A percentile compares a stretch with the other conserved stretches of the same genome.
Evolutionary conservation across 2,329 filamentous ascomycete genomes (phyloP).

Genomic region (Cladosporium sp.): DNA sequence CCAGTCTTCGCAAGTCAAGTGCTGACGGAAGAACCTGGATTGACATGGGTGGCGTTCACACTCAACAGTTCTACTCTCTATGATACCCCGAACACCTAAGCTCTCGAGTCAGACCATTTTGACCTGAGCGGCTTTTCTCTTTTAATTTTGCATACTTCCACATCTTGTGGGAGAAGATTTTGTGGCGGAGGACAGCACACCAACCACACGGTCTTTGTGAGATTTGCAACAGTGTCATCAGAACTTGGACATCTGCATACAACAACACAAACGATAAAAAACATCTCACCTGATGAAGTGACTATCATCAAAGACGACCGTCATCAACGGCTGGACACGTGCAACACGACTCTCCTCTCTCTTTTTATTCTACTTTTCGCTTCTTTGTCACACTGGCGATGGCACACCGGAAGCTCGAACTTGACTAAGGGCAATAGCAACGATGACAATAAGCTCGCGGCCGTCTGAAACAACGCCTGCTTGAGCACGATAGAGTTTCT

Average conservation of each 20-base stretch:
- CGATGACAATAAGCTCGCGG: constrained; percentile 16
- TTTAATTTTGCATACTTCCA: neutral
- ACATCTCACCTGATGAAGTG: constrained; percentile 3
- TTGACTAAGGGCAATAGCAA: constrained; percentile 9
- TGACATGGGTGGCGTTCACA: constrained; percentile 33
- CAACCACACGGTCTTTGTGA: neutral
- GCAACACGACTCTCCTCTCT: constrained; percentile 9
- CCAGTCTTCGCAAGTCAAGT: constrained; percentile 33
- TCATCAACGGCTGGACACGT: neutral
- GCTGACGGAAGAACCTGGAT: constrained; percentile 36
- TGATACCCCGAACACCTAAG: constrained; percentile 15
- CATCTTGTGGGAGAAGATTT: neutral
- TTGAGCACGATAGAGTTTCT: constrained; percentile 15
- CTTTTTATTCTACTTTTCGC: neutral
- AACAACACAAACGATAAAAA: neutral
- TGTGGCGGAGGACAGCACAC: constrained; percentile 12
- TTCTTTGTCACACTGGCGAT: too few relatives aligned
- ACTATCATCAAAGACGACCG: neutral
- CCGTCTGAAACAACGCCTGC: constrained; percentile 3
- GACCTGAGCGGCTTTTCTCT: neutral
- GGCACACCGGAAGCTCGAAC: neutral
- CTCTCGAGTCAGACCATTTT: neutral
- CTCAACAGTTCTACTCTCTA: constrained; percentile 9
- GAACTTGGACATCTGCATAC: neutral
- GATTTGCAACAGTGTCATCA: neutral